A percentile compares a stretch with the other conserved stretches of the same genome.
These are phyloP conservation scores for Boechera stricta DNA, from an alignment of 345 rosid species.

Conservation along the genomic window DNA sequence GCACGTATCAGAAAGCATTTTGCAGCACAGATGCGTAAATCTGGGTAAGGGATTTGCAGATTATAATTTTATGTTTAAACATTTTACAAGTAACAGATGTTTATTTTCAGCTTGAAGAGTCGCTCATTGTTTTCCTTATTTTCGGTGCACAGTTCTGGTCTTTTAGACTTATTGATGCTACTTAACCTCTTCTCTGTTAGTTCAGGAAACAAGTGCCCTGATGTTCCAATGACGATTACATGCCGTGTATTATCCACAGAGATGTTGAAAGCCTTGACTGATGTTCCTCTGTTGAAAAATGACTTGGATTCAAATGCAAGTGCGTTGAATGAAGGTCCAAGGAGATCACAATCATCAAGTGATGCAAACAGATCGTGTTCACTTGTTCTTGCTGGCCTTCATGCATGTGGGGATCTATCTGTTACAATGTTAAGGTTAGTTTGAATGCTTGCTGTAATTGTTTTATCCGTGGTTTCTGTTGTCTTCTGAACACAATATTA, in stretches of 20 bases:
- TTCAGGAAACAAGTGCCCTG: constrained; percentile 59
- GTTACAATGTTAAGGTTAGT: constrained; percentile 90
- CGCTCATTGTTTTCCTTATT: neutral
- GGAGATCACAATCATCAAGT: constrained; percentile 40
- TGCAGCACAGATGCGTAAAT: constrained; percentile 70
- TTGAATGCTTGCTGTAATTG: constrained; percentile 15
- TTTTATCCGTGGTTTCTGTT: neutral
- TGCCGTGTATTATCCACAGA: constrained; percentile 69
- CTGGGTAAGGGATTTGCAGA: constrained; percentile 54
- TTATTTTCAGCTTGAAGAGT: constrained; percentile 4
- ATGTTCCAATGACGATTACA: constrained; percentile 73
- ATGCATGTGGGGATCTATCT: constrained; percentile 97
- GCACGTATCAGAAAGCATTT: constrained; percentile 82
- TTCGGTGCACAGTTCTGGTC: constrained; percentile 18
- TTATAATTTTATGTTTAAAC: neutral
- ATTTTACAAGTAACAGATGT: neutral
- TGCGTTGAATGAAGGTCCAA: constrained; percentile 32
- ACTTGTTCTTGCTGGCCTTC: constrained; percentile 90
- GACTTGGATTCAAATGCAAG: constrained; percentile 42
- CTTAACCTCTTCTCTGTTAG: constrained; percentile 57
- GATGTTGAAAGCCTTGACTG: constrained; percentile 64
- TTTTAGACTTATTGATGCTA: constrained; percentile 40
- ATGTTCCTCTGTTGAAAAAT: constrained; percentile 40
- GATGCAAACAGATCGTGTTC: constrained; percentile 47
- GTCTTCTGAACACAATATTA: constrained; percentile 1